Evolutionary conservation across 495 filamentous ascomycete species (phyloP).

Genomic region (Pyronema domesticum): DNA sequence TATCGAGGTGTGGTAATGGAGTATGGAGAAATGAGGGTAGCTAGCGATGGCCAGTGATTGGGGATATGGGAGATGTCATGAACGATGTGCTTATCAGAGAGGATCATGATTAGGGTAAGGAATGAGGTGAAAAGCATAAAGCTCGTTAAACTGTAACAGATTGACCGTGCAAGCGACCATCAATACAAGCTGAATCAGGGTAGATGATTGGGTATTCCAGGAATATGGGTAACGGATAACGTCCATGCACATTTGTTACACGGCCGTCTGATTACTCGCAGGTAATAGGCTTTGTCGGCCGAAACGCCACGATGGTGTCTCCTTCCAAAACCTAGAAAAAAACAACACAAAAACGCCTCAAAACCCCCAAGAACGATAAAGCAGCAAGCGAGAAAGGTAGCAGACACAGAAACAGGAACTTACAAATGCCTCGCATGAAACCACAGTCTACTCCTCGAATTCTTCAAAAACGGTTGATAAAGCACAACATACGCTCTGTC

Average conservation of each 20-base stretch:
- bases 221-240: too few relatives aligned
- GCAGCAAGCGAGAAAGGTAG: conserved; percentile 1
- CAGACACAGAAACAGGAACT: neutral
- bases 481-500: conserved; percentile 35
- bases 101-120: too few relatives aligned
- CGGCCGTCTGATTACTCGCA: too few relatives aligned
- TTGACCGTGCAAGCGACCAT: too few relatives aligned
- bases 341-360: neutral
- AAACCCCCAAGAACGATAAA: neutral
- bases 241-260: too few relatives aligned
- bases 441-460: conserved; percentile 38
- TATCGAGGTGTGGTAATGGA: neutral
- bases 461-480: conserved; percentile 40
- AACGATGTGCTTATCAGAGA: too few relatives aligned
- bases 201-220: too few relatives aligned
- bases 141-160: too few relatives aligned
- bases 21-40: neutral
- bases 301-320: neutral
- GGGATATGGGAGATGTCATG: too few relatives aligned
- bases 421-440: conserved; percentile 36
- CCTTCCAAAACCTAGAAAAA: neutral
- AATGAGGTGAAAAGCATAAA: too few relatives aligned
- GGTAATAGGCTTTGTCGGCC: neutral
- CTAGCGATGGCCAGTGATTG: neutral
- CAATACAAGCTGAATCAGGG: too few relatives aligned